These are phyloP conservation scores for Amphicarpaea edgeworthii DNA, from an alignment of 306 rosid species.

Conservation along the genomic window DNA sequence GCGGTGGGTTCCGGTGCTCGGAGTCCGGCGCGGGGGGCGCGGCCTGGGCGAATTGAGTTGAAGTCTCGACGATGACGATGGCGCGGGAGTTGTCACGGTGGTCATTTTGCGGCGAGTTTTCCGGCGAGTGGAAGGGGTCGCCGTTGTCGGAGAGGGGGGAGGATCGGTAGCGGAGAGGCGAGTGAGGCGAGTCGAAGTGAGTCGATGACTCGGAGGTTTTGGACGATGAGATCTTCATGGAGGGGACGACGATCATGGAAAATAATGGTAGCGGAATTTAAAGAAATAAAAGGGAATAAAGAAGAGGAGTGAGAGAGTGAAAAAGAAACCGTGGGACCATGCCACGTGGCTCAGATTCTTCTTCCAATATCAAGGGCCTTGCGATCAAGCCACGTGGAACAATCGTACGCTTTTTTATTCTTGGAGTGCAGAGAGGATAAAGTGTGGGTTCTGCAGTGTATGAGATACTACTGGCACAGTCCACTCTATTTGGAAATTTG, in stretches of 20 bases:
- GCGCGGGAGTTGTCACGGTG: conserved; percentile 66
- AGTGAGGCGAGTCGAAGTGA: conserved; percentile 66
- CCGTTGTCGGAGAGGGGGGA: conserved; percentile 79
- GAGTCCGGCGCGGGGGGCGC: conserved; percentile 41
- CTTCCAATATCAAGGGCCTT: neutral
- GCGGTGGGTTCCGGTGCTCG: conserved; percentile 46
- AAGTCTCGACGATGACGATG: conserved; percentile 58
- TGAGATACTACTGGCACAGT: neutral
- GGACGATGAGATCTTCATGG: conserved; percentile 67
- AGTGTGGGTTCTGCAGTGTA: conserved; percentile 5
- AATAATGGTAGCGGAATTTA: conserved; percentile 36
- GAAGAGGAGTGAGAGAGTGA: conserved; percentile 41
- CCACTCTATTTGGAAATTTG: neutral
- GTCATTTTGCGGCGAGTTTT: conserved; percentile 54
- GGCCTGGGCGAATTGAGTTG: conserved; percentile 53
- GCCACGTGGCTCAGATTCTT: conserved; percentile 49
- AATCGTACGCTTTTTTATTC: conserved; percentile 10
- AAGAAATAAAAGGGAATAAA: conserved; percentile 19
- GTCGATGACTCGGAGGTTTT: conserved; percentile 63
- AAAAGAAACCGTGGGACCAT: conserved; percentile 31
- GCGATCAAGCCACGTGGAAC: conserved; percentile 30
- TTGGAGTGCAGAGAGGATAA: conserved; percentile 25
- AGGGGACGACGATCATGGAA: conserved; percentile 40
- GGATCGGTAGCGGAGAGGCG: conserved; percentile 73
- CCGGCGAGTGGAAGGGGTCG: conserved; percentile 74